These are phyloP conservation scores for Austropuccinia psidii DNA, from an alignment of 1,284 basidiomycete genomes.

Conservation along the genomic window DNA sequence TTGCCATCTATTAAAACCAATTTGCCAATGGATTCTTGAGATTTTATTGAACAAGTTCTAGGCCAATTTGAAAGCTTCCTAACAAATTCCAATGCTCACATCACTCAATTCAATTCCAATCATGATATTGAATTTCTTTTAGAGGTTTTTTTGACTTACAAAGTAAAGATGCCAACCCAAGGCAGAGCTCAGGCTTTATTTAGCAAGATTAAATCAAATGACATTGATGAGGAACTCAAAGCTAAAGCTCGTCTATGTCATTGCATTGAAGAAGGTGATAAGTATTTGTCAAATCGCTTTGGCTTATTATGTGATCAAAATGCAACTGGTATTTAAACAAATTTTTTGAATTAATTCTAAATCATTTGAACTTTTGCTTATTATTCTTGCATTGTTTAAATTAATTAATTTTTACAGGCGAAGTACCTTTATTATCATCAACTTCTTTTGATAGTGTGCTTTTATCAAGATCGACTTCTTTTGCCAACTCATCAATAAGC, in stretches of 20 bases:
- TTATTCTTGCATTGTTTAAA: no score
- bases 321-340: neutral
- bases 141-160: neutral
- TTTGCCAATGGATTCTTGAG: no score
- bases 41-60: slow-evolving; percentile 13
- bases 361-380: no score
- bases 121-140: slow-evolving; percentile 14
- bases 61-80: neutral
- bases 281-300: slow-evolving; percentile 28
- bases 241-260: slow-evolving; percentile 1
- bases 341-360: neutral
- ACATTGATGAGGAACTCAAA: neutral
- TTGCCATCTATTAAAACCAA: neutral
- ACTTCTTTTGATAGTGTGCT: no score
- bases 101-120: neutral
- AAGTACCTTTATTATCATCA: no score
- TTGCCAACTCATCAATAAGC: no score
- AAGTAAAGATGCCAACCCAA: neutral
- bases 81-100: neutral
- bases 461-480: no score
- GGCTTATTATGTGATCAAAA: slow-evolving; percentile 11
- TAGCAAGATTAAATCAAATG: neutral
- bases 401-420: no score
- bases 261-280: slow-evolving; percentile 24
- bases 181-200: neutral